phyloP scores from a whole-genome alignment of 1,284 basidiomycete genomes.

The Ustilago cynodontis region DNA sequence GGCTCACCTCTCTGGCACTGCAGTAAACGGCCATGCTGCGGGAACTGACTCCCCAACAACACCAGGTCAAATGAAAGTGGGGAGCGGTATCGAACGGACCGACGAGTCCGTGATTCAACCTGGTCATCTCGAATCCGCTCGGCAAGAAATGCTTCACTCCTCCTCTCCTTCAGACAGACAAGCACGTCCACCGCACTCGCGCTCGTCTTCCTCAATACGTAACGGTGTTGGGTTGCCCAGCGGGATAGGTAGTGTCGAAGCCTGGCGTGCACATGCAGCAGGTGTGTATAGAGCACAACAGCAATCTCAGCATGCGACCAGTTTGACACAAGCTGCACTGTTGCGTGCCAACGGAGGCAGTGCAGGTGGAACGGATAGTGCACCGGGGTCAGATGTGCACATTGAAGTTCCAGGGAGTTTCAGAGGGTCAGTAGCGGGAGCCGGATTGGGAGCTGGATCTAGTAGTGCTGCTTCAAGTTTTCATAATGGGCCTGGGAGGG shows the following conservation, averaged over 20 bases:
- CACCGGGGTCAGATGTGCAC: constrained; percentile 28
- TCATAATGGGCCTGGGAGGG: constrained; percentile 13
- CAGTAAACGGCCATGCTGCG: background rate
- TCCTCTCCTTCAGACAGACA: constrained; percentile 12
- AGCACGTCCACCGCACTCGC: constrained; percentile 13
- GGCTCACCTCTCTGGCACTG: background rate
- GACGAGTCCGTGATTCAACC: constrained; percentile 48
- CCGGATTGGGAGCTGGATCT: constrained; percentile 24
- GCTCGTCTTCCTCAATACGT: constrained; percentile 25
- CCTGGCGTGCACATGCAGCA: constrained; percentile 50
- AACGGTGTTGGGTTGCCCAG: constrained; percentile 12
- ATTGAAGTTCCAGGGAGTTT: constrained; percentile 44
- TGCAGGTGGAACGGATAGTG: constrained; percentile 18
- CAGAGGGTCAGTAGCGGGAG: constrained; percentile 34
- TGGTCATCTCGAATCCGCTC: constrained; percentile 40
- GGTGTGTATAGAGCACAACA: constrained; percentile 23
- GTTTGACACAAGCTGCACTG: constrained; percentile 31
- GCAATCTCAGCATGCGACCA: constrained; percentile 25
- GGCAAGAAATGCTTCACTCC: constrained; percentile 39
- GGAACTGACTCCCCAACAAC: constrained; percentile 6
- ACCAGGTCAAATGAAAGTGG: constrained; percentile 42
- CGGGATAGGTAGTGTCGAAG: constrained; percentile 46
- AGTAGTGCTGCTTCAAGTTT: constrained; percentile 16
- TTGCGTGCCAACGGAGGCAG: constrained; percentile 30
- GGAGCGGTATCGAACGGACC: constrained; percentile 29